A percentile compares a stretch with the other conserved stretches of the same genome.
phyloP scores from a whole-genome alignment of 495 filamentous ascomycete species.

The Letharia lupina region DNA sequence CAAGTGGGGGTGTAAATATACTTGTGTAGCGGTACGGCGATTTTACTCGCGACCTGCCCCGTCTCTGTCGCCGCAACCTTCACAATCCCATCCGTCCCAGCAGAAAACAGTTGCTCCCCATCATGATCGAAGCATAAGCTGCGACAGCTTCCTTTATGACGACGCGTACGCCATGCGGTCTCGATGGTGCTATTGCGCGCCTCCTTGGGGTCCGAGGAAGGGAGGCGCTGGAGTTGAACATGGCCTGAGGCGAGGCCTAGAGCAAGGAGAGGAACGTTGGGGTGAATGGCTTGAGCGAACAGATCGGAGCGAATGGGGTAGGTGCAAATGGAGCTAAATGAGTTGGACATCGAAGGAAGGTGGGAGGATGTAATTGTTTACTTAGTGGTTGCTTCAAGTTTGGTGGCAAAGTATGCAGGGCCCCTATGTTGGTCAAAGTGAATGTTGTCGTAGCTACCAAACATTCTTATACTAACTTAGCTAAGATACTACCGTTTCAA shows the following conservation, averaged over 20 bases:
- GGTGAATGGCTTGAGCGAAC: slow-evolving; percentile 83
- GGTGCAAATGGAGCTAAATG: slow-evolving; percentile 55
- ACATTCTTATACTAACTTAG: neutral
- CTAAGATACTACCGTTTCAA: neutral
- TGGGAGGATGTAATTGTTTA: neutral
- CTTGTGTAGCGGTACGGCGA: slow-evolving; percentile 37
- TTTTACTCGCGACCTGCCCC: slow-evolving; percentile 71
- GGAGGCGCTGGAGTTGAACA: slow-evolving; percentile 77
- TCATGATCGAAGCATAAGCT: slow-evolving; percentile 67
- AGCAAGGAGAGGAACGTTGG: slow-evolving; percentile 70
- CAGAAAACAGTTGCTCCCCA: slow-evolving; percentile 70
- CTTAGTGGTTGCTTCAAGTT: neutral
- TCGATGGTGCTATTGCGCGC: slow-evolving; percentile 69
- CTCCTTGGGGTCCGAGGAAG: slow-evolving; percentile 36
- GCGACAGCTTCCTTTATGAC: slow-evolving; percentile 90
- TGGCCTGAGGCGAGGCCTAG: slow-evolving; percentile 79
- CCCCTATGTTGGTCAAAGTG: too few relatives aligned
- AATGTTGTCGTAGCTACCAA: too few relatives aligned
- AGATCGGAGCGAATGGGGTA: slow-evolving; percentile 78
- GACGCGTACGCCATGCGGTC: slow-evolving; percentile 74
- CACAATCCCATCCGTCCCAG: slow-evolving; percentile 81
- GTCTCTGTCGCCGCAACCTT: slow-evolving; percentile 78
- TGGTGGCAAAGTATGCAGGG: neutral
- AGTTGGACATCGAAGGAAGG: slow-evolving; percentile 58
- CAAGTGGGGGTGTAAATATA: neutral